Evolutionary conservation across 805 yeast genomes (phyloP).

Genomic region (Ogataea siamensis): DNA sequence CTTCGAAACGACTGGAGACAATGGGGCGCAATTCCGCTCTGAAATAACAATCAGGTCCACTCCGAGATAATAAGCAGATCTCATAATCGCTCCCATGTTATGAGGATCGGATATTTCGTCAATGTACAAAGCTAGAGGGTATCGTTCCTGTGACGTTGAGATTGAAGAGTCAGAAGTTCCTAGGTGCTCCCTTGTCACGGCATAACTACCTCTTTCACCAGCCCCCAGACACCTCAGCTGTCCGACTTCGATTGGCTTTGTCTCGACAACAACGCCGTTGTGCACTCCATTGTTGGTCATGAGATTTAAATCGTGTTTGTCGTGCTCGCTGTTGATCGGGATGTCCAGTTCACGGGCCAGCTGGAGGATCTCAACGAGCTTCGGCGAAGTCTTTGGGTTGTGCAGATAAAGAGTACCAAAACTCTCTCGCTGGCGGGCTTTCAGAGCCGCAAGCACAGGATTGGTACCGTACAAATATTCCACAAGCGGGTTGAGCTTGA

Average conservation of each 20-base stretch:
- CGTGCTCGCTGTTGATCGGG: conserved; percentile 28
- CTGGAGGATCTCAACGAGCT: conserved; percentile 40
- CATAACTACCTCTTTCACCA: conserved; percentile 18
- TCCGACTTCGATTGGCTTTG: conserved; percentile 48
- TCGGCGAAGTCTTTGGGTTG: conserved; percentile 32
- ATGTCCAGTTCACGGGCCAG: conserved; percentile 47
- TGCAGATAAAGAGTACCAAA: conserved; percentile 52
- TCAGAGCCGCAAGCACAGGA: conserved; percentile 69
- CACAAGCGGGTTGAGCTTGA: conserved; percentile 42
- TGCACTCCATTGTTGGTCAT: conserved; percentile 71
- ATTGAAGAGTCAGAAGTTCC: conserved; percentile 3
- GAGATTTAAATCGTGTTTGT: conserved; percentile 55
- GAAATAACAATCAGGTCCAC: conserved; percentile 76
- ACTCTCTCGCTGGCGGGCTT: conserved; percentile 50
- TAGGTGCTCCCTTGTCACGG: conserved; percentile 19
- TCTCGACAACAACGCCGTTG: conserved; percentile 74
- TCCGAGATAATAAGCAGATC: conserved; percentile 80
- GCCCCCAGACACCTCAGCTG: conserved; percentile 26
- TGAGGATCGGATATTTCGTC: conserved; percentile 87
- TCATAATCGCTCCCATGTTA: conserved; percentile 77
- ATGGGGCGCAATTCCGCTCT: conserved; percentile 64
- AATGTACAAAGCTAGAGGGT: conserved; percentile 70
- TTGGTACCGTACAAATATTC: conserved; percentile 79
- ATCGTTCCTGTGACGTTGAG: conserved; percentile 22
- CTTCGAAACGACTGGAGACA: conserved; percentile 77